Base-by-base conservation (phyloP, 2,329 filamentous ascomycete genomes). In the Colletotrichum higginsianum region DNA sequence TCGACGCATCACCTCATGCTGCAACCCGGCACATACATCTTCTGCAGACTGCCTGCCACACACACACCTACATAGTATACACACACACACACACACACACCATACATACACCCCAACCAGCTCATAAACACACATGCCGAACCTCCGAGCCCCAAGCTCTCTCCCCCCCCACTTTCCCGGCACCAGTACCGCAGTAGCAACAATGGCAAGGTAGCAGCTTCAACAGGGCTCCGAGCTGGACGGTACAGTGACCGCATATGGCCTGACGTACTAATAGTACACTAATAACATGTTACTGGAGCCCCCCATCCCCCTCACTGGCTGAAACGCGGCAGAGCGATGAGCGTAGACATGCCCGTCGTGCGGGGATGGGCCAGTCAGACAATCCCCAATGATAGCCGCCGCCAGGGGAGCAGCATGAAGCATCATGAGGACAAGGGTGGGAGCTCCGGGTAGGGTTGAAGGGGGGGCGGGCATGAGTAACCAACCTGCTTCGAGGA, bases 61-160 rank as follows among this genome's bases (percentile, higher is more conserved):
- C n/a, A n/a, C 30, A 30, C 30, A 8, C 7, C 30, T 30, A 30
- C 30, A 26, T 26, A 26, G 30, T 9, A 8, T 2, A 11, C 30
- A 35, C 9, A 35, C 9, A 35, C 9, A 35, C 9, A 35, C 30
- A 30, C 30, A 30, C 30, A 8, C 30, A 30, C 4, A 26, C 26
- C 21, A 23, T 23, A 47, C 49, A 35, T 42, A 46, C 46, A 60
- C 47, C 47, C 49, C 44, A 30, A 50, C 49, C 42, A 61, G 38
- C 42, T 13, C 65, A 50, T 58, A 53, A 47, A 44, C 46, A 47
- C 38, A 64, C 65, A 72, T 69, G 58, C 69, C 69, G 69, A 72
- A 72, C 65, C 69, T 46, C 69, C 69, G 69, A 72, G 47, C 30
- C 47, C 46, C 52, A 49, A 63, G 65, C 69, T 68, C 46, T 30